Evolutionary conservation across 169 alveolate genomes (phyloP).

Genomic region (Eimeria mitis): DNA sequence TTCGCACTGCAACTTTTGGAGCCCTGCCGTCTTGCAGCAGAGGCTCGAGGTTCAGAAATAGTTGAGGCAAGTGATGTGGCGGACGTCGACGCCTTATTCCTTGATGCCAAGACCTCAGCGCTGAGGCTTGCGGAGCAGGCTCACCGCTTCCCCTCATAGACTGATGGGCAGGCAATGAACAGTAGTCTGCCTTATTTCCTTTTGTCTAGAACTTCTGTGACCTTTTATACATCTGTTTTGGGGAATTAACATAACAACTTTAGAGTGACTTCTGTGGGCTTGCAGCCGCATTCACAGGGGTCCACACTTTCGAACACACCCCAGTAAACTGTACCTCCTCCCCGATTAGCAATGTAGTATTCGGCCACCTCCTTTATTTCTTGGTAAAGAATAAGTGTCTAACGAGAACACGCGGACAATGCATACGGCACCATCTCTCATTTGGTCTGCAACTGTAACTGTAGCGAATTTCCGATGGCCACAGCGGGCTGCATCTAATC

Average conservation of each 20-base stretch:
- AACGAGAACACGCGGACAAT: too few relatives aligned
- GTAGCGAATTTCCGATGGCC: background rate
- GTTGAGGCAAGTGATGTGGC: constrained; percentile 96
- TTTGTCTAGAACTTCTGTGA: background rate
- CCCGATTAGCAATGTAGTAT: background rate
- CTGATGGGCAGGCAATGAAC: background rate
- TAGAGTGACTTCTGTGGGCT: background rate
- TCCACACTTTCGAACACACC: background rate
- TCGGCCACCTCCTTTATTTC: background rate
- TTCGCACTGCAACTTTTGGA: constrained; percentile 97
- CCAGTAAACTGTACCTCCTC: background rate
- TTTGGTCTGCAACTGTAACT: background rate
- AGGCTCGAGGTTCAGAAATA: constrained; percentile 94
- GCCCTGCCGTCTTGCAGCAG: constrained; percentile 98
- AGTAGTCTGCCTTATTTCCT: background rate
- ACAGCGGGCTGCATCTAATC: background rate
- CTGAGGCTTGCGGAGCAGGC: constrained; percentile 91
- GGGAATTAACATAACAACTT: background rate
- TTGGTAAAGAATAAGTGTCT: too few relatives aligned
- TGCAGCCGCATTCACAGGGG: background rate
- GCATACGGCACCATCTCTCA: background rate
- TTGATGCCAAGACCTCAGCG: constrained; percentile 99
- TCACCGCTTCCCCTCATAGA: constrained; percentile 56
- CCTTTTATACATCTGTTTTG: background rate
- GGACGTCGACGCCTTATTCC: constrained; percentile 97